Base-by-base conservation (phyloP, 139 green algal genomes). In the Gonium pectorale region DNA sequence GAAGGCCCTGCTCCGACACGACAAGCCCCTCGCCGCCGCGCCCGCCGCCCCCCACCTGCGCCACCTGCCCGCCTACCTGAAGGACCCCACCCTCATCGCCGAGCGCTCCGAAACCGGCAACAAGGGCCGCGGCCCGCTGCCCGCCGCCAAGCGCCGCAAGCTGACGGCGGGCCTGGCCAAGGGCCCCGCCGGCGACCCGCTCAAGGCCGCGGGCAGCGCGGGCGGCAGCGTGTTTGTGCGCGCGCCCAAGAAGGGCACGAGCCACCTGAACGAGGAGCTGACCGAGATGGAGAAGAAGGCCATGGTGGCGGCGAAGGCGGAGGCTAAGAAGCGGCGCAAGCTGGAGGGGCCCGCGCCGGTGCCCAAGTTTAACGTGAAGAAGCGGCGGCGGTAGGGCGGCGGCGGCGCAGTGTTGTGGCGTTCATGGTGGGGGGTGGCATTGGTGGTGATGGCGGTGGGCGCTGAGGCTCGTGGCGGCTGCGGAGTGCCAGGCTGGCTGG, bases 41-140 rank as follows among this genome's bases (percentile, higher is more conserved):
- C 86, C 52, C 73, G 80, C 85, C 80, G 81, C 87, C 3, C 35
- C 91, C 4, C 95, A 98, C 90, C 88, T 99, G 5, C 94, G 95
- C 83, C 90, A 96, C 86, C 24, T 98, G 17, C 95, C 95, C 9
- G 86, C 90, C 5, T 98, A 98, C 89, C 85, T 98, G 27, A 84
- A 86, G 62, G 84, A 87, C 79, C 56, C 83, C 46, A 29, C 44
- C 27, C 72, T 87, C 71, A 79, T 87, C 63, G 35, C 69, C 2
- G 71, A 38, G 78, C 62, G 44, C 78, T 67, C 44, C 62, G 62
- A 84, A 51, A 74, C 46, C 62, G 78, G 78, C 38, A 67, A 63
- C 67, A 26, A 26, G 26, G 46, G 44, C 35, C 44, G 70, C 38
- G 27, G 43, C 11, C 26, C 27, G n/a, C 67, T 86, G 38, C 15